These are phyloP conservation scores for Xylariomycetidae sp. DNA, from an alignment of 2,329 filamentous ascomycete genomes.

Conservation along the genomic window DNA sequence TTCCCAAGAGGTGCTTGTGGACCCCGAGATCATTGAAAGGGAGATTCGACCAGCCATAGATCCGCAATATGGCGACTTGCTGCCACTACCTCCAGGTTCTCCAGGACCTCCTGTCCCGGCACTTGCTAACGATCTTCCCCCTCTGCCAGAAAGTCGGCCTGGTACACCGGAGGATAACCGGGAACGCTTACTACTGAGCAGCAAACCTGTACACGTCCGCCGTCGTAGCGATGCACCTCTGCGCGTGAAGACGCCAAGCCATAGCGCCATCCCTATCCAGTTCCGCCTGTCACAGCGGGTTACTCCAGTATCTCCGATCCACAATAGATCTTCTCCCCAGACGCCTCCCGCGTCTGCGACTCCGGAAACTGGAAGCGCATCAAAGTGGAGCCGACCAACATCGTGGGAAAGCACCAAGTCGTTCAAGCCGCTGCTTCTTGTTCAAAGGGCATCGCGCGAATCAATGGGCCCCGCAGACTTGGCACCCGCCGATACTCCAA, in stretches of 20 bases:
- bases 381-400: constrained; percentile 42
- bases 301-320: constrained; percentile 31
- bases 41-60: constrained; percentile 60
- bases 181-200: constrained; percentile 27
- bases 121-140: constrained; percentile 36
- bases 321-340: constrained; percentile 28
- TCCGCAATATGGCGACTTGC: constrained; percentile 58
- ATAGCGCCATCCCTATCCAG: constrained; percentile 52
- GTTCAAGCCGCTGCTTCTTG: constrained; percentile 75
- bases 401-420: constrained; percentile 62
- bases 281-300: constrained; percentile 43
- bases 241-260: constrained; percentile 47
- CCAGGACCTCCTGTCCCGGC: constrained; percentile 40
- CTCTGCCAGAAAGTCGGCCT: constrained; percentile 55
- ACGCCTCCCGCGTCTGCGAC: constrained; percentile 25
- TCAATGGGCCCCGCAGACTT: constrained; percentile 26
- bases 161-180: constrained; percentile 45
- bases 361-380: constrained; percentile 27
- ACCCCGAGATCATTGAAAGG: constrained; percentile 53
- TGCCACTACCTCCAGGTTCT: constrained; percentile 57
- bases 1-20: constrained; percentile 41
- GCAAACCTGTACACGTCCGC: constrained; percentile 38
- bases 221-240: constrained; percentile 43
- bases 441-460: constrained; percentile 54
- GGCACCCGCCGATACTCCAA: too few species aligned